Percentiles rank a stretch among this genome's conserved stretches.
These are phyloP conservation scores for Colletotrichum melonis DNA, from an alignment of 2,329 filamentous ascomycete species.

Conservation along the genomic window DNA sequence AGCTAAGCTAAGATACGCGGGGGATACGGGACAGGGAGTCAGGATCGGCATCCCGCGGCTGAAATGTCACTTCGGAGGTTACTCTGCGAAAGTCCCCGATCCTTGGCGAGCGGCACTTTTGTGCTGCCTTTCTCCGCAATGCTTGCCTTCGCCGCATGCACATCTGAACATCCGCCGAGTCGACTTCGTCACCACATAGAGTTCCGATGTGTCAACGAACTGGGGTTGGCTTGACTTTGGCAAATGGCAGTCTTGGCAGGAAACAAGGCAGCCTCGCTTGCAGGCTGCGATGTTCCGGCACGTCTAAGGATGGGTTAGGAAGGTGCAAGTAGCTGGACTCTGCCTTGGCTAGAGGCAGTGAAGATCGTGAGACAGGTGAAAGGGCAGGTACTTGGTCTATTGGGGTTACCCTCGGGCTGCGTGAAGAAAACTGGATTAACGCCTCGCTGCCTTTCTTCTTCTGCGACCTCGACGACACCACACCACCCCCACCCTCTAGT, in stretches of 20 bases:
- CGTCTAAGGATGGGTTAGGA: not conserved
- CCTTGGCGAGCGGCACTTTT: constrained; percentile 3
- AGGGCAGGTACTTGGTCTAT: not conserved
- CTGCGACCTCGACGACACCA: not conserved
- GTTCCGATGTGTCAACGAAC: not conserved
- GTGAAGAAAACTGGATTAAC: not conserved
- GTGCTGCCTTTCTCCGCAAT: not conserved
- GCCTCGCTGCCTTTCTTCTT: not conserved
- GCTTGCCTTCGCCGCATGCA: not conserved
- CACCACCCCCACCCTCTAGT: not conserved
- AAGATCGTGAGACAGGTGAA: not conserved
- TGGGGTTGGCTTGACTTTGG: not conserved
- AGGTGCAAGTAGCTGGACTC: not conserved
- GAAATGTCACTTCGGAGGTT: not conserved
- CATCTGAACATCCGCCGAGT: not conserved
- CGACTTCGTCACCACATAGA: constrained; percentile 1
- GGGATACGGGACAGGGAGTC: not conserved
- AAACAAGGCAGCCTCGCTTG: not conserved
- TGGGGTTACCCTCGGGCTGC: not conserved
- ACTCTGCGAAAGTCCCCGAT: not conserved
- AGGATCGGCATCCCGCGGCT: not conserved
- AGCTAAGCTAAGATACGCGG: not conserved
- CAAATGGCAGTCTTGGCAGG: not conserved
- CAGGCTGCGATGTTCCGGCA: not conserved
- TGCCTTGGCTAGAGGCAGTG: not conserved